Evolutionary conservation across 2,329 filamentous ascomycete species (phyloP).

Genomic region (Aspergillus caelatus): DNA sequence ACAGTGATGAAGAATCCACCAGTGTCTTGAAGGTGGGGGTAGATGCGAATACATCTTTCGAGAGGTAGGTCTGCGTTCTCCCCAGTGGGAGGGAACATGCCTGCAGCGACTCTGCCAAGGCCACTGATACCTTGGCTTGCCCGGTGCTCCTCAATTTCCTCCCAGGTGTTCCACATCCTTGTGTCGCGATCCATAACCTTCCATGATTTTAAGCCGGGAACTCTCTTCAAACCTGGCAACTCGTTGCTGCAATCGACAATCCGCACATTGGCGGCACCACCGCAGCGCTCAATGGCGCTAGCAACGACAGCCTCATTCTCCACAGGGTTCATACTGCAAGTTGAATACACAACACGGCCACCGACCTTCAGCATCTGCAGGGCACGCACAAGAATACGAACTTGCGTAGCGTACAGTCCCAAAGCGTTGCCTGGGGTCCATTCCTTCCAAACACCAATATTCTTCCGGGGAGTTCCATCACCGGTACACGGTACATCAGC

Average conservation of each 20-base stretch:
- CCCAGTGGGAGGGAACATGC: constrained; percentile 78
- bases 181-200: constrained; percentile 86
- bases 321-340: constrained; percentile 97
- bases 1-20: constrained; percentile 98
- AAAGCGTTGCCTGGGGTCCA: constrained; percentile 88
- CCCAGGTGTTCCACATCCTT: constrained; percentile 77
- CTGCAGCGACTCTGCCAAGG: constrained; percentile 72
- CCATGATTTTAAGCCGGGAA: constrained; percentile 78
- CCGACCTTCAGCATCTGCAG: constrained; percentile 96
- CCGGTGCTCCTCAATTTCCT: constrained; percentile 73
- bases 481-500: constrained; percentile 97
- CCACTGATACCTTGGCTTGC: constrained; percentile 62
- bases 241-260: constrained; percentile 81
- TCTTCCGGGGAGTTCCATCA: constrained; percentile 92
- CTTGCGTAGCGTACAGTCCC: constrained; percentile 83
- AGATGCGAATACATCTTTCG: constrained; percentile 89
- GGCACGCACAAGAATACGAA: constrained; percentile 85
- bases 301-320: constrained; percentile 94
- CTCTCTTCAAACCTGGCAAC: constrained; percentile 75
- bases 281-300: constrained; percentile 85
- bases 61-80: constrained; percentile 68
- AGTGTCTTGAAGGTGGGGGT: constrained; percentile 93
- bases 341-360: constrained; percentile 94
- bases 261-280: constrained; percentile 77
- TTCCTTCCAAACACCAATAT: constrained; percentile 89